These are phyloP conservation scores for Aplosporella prunicola DNA, from an alignment of 2,329 filamentous ascomycete species.

Conservation along the genomic window DNA sequence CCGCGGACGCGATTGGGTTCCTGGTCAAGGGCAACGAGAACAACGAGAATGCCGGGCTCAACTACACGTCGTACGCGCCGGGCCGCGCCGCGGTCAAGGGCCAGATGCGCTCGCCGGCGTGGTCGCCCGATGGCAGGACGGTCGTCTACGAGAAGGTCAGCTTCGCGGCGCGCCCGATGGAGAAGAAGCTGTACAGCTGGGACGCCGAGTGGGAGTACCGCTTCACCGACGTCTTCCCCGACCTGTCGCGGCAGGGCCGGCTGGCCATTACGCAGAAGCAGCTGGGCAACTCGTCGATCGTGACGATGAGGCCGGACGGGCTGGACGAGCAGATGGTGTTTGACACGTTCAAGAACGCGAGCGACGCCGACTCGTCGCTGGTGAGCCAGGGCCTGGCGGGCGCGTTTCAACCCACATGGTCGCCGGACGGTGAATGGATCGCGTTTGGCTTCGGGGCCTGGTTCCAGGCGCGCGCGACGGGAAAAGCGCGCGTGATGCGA, in stretches of 20 bases:
- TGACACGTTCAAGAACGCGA: slow-evolving; percentile 17
- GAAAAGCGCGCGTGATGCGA: slow-evolving; percentile 17
- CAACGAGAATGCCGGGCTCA: slow-evolving; percentile 20
- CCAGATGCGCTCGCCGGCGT: slow-evolving; percentile 16
- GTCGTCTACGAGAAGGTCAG: slow-evolving; percentile 16
- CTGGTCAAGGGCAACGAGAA: slow-evolving; percentile 19
- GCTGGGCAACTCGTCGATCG: slow-evolving; percentile 31
- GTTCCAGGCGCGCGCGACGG: slow-evolving; percentile 27
- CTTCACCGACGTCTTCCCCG: slow-evolving; percentile 36
- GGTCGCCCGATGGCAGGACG: slow-evolving; percentile 29
- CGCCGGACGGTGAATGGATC: slow-evolving; percentile 29
- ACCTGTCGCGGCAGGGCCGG: slow-evolving; percentile 18
- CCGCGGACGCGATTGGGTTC: slow-evolving; percentile 15
- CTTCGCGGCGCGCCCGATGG: slow-evolving; percentile 25
- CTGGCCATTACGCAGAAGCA: slow-evolving; percentile 33
- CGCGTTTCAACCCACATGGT: slow-evolving; percentile 35
- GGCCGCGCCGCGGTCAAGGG: slow-evolving; percentile 4
- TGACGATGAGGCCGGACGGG: slow-evolving; percentile 23
- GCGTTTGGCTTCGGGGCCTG: slow-evolving; percentile 33
- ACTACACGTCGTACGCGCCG: slow-evolving; percentile 16
- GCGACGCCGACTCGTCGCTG: slow-evolving; percentile 13
- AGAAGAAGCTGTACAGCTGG: slow-evolving; percentile 32
- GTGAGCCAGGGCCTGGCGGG: slow-evolving; percentile 23
- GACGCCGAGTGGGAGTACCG: slow-evolving; percentile 34
- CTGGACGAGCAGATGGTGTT: slow-evolving; percentile 21